A percentile compares a stretch with the other conserved stretches of the same genome.
These are phyloP conservation scores for Heterobasidion parviporum DNA, from an alignment of 1,284 basidiomycete genomes.

Conservation along the genomic window DNA sequence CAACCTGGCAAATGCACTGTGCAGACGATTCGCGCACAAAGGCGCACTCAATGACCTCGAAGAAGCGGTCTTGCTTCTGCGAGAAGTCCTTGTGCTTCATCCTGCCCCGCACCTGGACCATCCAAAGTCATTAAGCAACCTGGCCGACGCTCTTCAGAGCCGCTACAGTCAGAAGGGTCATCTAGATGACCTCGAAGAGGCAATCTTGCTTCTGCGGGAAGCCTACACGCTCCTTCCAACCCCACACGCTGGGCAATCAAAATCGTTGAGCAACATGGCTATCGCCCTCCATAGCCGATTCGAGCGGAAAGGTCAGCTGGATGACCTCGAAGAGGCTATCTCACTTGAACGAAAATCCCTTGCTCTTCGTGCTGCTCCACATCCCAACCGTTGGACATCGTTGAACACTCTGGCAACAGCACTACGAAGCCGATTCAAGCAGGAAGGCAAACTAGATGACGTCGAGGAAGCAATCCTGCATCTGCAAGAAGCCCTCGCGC, in stretches of 20 bases:
- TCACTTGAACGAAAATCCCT: no score
- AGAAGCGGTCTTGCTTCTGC: neutral
- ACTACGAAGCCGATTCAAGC: no score
- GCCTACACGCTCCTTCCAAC: neutral
- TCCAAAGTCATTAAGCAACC: neutral
- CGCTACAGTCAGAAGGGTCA: neutral
- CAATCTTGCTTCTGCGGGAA: neutral
- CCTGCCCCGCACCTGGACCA: neutral
- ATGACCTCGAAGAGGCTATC: neutral
- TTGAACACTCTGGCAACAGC: no score
- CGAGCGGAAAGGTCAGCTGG: neutral
- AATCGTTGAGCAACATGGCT: neutral
- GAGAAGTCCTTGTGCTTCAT: neutral
- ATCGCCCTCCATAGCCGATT: neutral
- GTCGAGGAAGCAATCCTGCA: neutral
- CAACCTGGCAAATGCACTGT: neutral
- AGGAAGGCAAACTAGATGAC: neutral
- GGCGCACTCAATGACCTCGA: neutral
- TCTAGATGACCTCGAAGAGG: neutral
- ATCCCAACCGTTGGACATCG: no score
- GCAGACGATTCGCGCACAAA: neutral
- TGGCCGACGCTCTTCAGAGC: neutral
- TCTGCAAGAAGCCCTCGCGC: neutral
- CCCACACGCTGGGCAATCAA: neutral
- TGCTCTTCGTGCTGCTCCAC: no score